Base-by-base conservation (phyloP, 1,284 basidiomycete genomes). In the Ganoderma meredithae region DNA sequence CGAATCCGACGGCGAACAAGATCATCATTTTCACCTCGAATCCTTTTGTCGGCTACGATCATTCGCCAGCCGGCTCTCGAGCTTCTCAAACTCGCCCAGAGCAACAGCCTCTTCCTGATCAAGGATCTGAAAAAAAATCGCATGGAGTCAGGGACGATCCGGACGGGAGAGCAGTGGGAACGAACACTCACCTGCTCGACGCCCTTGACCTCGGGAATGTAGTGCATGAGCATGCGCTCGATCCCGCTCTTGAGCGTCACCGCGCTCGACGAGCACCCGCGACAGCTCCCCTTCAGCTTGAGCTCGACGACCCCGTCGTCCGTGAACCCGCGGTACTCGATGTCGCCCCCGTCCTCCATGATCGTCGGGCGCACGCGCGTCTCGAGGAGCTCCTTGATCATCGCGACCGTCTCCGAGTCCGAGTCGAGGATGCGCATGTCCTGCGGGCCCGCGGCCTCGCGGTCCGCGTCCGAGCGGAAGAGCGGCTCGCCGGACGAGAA, bases 181-280 rank as follows among this genome's bases (percentile, higher is more conserved):
- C n/a, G 22, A 60, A 64, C 27, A 79, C 85, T 78, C 70, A 93
- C 95, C 89, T 99, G 96, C 77, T 98, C 95, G 7, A 99, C 96
- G n/a, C 90, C 91, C 80, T 97, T 93, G 41, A 99, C 97, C 81
- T 99, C 97, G 7, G 97, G 97, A 65, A 99, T 95, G 77, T 99
- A 99, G 81, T 99, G 97, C 95, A 95, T 97, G 76, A 99, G 84
- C 98, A 99, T 99, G 70, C 97, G 86, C 83, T 99, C 98, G 65
- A 98, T 97, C 3, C 97, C 96, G 72, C 88, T 91, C 85, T 99
- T 99, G 70, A 99, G 84, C 19, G 97, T 99, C 36, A 99, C 97
- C 13, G 95, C 92, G 76, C 93, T 95, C 44, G 93, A 95, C 72
- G 91, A 90, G 81, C 97, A 99, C 8, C 98, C 97, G 76, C 97